These are phyloP conservation scores for Ziziphus jujuba DNA, from an alignment of 306 rosid genomes.

Conservation along the genomic window DNA sequence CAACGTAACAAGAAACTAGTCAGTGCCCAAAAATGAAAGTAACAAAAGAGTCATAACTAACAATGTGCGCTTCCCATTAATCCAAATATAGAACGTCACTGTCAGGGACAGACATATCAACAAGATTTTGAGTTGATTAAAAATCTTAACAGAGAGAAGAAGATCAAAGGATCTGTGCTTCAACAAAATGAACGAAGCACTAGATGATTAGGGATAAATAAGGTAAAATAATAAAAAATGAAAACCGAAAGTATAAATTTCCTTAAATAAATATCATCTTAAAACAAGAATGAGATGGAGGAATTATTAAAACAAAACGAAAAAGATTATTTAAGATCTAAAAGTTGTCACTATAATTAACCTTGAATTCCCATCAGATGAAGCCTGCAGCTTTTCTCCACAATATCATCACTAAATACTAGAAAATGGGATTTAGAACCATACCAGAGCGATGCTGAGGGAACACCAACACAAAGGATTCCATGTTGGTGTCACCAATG, in stretches of 20 bases:
- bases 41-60: not conserved
- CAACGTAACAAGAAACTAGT: not conserved
- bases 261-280: not conserved
- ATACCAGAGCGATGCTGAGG: constrained; percentile 86
- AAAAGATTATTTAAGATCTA: not conserved
- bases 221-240: not conserved
- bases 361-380: constrained; percentile 34
- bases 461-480: constrained; percentile 88
- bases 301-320: not conserved
- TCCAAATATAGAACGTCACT: not conserved
- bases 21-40: not conserved
- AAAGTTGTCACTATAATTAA: constrained; percentile 11
- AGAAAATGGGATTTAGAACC: constrained; percentile 79
- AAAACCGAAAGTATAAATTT: not conserved
- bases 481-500: constrained; percentile 88
- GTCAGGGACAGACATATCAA: not conserved
- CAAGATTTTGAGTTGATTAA: not conserved
- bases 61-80: not conserved
- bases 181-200: constrained; percentile 7
- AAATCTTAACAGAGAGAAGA: not conserved
- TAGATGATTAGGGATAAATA: not conserved
- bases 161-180: constrained; percentile 5
- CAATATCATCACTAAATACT: constrained; percentile 50
- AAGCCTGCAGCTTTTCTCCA: constrained; percentile 50
- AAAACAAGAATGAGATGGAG: constrained; percentile 11